Evolutionary conservation across 2,329 filamentous ascomycete species (phyloP).

Genomic region (Penicillium brasilianum): DNA sequence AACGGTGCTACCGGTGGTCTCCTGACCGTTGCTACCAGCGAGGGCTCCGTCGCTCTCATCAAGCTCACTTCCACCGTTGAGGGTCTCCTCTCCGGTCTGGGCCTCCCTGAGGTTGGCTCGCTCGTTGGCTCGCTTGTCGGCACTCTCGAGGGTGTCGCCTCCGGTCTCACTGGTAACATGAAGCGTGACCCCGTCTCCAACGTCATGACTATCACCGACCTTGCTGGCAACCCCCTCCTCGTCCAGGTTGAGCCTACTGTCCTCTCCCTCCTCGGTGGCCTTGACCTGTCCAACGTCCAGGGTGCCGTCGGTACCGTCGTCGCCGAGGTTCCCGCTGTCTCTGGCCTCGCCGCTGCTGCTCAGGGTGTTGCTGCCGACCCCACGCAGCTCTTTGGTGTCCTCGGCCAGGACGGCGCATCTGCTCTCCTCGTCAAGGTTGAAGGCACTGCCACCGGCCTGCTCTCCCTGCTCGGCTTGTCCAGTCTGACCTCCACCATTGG

Average conservation of each 20-base stretch:
- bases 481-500: constrained; percentile 22
- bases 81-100: constrained; percentile 22
- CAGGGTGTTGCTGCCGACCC: constrained; percentile 20
- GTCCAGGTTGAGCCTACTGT: constrained; percentile 21
- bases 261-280: constrained; percentile 17
- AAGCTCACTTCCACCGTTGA: constrained; percentile 24
- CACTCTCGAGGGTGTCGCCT: constrained; percentile 19
- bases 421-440: constrained; percentile 28
- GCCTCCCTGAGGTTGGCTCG: constrained; percentile 19
- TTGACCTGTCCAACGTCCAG: constrained; percentile 21
- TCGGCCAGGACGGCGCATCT: constrained; percentile 19
- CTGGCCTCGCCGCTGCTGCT: constrained; percentile 20
- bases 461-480: constrained; percentile 24
- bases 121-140: constrained; percentile 26
- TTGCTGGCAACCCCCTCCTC: constrained; percentile 21
- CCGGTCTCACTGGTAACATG: constrained; percentile 8
- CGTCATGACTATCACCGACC: constrained; percentile 22
- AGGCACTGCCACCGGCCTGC: constrained; percentile 18
- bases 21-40: constrained; percentile 33
- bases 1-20: constrained; percentile 26
- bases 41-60: constrained; percentile 23
- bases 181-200: constrained; percentile 21
- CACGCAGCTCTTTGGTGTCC: constrained; percentile 24
- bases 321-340: constrained; percentile 17
- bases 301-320: constrained; percentile 27